Conservation (phyloP, 2,329 filamentous ascomycete species). For the Madurella mycetomatis region DNA sequence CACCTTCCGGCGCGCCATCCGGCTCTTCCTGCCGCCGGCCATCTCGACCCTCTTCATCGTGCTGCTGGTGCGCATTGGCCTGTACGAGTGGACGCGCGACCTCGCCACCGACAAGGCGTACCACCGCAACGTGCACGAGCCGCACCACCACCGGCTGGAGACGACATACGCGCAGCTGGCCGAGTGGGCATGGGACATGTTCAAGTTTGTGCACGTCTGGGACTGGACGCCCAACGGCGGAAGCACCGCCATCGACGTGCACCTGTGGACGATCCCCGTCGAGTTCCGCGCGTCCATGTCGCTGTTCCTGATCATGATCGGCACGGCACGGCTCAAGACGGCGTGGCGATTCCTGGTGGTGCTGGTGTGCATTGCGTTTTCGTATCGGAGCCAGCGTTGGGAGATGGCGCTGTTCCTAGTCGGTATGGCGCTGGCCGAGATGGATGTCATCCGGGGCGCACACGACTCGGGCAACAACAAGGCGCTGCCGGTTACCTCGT, state of each 20-base stretch:
- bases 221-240: slow-evolving; percentile 46
- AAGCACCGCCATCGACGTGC: slow-evolving; percentile 50
- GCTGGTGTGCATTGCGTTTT: slow-evolving; percentile 38
- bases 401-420: slow-evolving; percentile 53
- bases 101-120: slow-evolving; percentile 42
- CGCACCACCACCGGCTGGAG: slow-evolving; percentile 39
- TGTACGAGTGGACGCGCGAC: slow-evolving; percentile 45
- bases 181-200: slow-evolving; percentile 47
- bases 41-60: slow-evolving; percentile 48
- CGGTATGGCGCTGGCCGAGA: slow-evolving; percentile 52
- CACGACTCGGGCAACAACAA: slow-evolving; percentile 26
- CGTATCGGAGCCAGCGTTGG: slow-evolving; percentile 47
- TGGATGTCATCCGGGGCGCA: slow-evolving; percentile 47
- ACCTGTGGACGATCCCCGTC: slow-evolving; percentile 60
- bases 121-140: slow-evolving; percentile 47
- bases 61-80: slow-evolving; percentile 41
- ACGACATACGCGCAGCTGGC: slow-evolving; percentile 37
- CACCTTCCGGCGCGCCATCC: slow-evolving; percentile 48
- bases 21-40: slow-evolving; percentile 48
- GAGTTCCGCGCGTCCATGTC: slow-evolving; percentile 57
- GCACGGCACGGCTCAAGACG: slow-evolving; percentile 43
- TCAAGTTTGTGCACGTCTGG: slow-evolving; percentile 48
- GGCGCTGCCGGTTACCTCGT: no score
- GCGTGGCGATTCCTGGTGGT: slow-evolving; percentile 42
- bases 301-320: slow-evolving; percentile 51